These are phyloP conservation scores for Colletotrichum liriopes DNA, from an alignment of 2,329 filamentous ascomycete species.

Conservation along the genomic window DNA sequence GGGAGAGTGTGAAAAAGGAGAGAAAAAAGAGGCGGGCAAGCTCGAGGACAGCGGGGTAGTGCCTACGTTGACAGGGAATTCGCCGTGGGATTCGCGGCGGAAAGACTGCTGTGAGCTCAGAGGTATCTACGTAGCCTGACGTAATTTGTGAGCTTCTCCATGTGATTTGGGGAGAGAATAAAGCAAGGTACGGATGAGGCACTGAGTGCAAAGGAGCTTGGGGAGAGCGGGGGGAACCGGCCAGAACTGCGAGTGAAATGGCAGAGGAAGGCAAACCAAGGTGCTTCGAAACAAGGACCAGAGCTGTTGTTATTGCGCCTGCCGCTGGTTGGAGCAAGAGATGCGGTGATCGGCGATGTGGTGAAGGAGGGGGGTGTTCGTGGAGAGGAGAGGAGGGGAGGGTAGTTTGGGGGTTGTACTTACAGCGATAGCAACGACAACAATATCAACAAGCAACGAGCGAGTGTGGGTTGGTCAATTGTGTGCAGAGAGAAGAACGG, in stretches of 20 bases:
- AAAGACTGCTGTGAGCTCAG: conserved; percentile 32
- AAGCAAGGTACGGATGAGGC: conserved; percentile 1
- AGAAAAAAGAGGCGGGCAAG: conserved; percentile 20
- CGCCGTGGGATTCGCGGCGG: conserved; percentile 25
- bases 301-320: background rate
- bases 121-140: conserved; percentile 40
- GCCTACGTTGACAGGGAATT: conserved; percentile 34
- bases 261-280: conserved; percentile 23
- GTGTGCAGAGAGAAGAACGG: conserved; percentile 4
- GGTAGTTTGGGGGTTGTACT: conserved; percentile 11
- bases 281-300: conserved; percentile 18
- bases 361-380: background rate
- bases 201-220: conserved; percentile 5
- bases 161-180: conserved; percentile 16
- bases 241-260: conserved; percentile 7
- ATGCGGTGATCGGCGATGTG: conserved; percentile 33
- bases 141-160: conserved; percentile 43
- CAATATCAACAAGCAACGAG: conserved; percentile 21
- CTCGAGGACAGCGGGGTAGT: conserved; percentile 38
- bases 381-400: background rate
- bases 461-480: conserved; percentile 28
- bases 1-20: conserved; percentile 14
- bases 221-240: conserved; percentile 11
- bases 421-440: conserved; percentile 34
- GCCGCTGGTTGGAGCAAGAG: conserved; percentile 26